phyloP scores from a whole-genome alignment of 371 early-diverging fungal species.

The Lichtheimia corymbifera region DNA sequence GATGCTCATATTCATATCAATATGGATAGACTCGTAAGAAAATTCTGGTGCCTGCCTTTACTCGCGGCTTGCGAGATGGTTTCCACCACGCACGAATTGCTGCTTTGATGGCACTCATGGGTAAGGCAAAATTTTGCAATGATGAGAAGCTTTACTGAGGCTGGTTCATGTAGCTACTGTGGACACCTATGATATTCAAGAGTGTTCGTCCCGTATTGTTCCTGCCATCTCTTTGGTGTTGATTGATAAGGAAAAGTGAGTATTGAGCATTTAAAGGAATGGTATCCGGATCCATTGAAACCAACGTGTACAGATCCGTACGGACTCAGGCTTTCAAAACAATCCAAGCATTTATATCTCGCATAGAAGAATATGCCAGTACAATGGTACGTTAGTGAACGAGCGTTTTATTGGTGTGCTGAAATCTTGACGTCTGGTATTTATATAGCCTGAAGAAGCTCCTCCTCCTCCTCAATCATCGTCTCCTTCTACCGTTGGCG shows the following conservation, averaged over 20 bases:
- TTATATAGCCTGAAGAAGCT: conserved; percentile 53
- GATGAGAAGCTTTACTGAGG: neutral
- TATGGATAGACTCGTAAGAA: conserved; percentile 65
- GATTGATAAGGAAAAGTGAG: conserved; percentile 86
- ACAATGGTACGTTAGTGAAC: conserved; percentile 57
- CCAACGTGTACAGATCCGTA: conserved; percentile 52
- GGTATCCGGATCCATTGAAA: no score
- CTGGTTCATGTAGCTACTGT: conserved; percentile 57
- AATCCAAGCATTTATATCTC: conserved; percentile 62
- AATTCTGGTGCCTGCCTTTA: conserved; percentile 80
- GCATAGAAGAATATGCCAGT: conserved; percentile 68
- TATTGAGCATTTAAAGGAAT: neutral
- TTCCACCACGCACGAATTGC: conserved; percentile 92
- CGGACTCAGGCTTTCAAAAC: conserved; percentile 83
- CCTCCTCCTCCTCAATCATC: no score
- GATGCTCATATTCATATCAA: neutral
- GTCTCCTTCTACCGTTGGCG: no score
- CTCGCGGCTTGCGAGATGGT: conserved; percentile 84
- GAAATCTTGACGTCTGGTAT: neutral
- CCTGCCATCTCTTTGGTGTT: conserved; percentile 76
- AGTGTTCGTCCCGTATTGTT: conserved; percentile 72
- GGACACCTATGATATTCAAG: conserved; percentile 71
- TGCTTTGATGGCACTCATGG: conserved; percentile 82
- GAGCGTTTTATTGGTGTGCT: no score
- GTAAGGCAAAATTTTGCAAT: conserved; percentile 27